Evolutionary conservation across 2,329 filamentous ascomycete genomes (phyloP).

Genomic region (Diaporthe sp.): DNA sequence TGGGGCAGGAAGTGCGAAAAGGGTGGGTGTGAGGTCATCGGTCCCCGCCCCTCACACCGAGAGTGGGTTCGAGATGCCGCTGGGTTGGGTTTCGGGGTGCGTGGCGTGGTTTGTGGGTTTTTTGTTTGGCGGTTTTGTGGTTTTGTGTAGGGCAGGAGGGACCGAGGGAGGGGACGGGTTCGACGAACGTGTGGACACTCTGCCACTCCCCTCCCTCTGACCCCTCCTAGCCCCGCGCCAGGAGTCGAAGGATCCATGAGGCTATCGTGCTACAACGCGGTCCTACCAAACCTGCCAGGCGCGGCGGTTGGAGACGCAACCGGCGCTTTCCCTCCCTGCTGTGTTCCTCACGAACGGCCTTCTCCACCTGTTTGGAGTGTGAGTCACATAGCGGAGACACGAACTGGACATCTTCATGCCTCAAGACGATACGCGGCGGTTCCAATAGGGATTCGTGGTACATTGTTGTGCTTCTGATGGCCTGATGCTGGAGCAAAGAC

Average conservation of each 20-base stretch:
- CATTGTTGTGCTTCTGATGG: neutral
- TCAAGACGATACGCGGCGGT: neutral
- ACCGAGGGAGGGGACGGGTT: neutral
- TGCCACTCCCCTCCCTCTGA: neutral
- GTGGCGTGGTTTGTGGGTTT: slow-evolving; percentile 6
- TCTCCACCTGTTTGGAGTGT: slow-evolving; percentile 21
- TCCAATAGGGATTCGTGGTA: slow-evolving; percentile 4
- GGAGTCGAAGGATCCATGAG: slow-evolving; percentile 12
- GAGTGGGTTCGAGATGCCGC: slow-evolving; percentile 23
- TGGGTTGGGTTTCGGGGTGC: slow-evolving; percentile 20
- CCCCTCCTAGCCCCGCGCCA: slow-evolving; percentile 6
- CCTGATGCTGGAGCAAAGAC: neutral
- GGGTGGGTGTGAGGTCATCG: slow-evolving; percentile 21
- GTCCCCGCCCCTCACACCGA: slow-evolving; percentile 4
- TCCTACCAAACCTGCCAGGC: slow-evolving; percentile 13
- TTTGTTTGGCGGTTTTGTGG: too few species aligned
- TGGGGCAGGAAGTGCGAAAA: neutral
- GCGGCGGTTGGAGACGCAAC: slow-evolving; percentile 12
- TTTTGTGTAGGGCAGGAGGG: slow-evolving; percentile 9
- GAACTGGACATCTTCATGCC: neutral
- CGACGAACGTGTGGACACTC: slow-evolving; percentile 9
- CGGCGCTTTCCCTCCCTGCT: neutral
- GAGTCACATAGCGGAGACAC: slow-evolving; percentile 21
- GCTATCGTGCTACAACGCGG: slow-evolving; percentile 10
- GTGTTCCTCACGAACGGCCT: neutral